A percentile compares a stretch with the other conserved stretches of the same genome.
Conservation (phyloP, 2,329 filamentous ascomycete species). For the Scedosporium minutisporum region DNA sequence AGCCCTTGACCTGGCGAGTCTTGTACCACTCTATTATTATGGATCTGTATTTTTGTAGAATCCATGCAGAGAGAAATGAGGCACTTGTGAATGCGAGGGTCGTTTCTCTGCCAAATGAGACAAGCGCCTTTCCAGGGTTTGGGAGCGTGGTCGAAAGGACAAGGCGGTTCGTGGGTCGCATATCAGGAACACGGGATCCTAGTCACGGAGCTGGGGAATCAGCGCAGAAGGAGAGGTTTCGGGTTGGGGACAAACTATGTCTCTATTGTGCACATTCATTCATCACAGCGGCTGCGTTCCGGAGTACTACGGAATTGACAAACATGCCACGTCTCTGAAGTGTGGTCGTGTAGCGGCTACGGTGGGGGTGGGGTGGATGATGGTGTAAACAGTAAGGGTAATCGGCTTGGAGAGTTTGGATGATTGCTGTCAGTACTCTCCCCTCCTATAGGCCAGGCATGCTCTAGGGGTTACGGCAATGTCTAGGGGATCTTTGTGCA, state of each 20-base stretch:
- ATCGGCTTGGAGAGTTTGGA: neutral
- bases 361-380: slow-evolving; percentile 2
- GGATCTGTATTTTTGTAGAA: slow-evolving; percentile 25
- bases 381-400: neutral
- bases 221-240: slow-evolving; percentile 17
- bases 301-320: slow-evolving; percentile 25
- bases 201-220: slow-evolving; percentile 13
- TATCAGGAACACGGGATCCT: slow-evolving; percentile 30
- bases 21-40: slow-evolving; percentile 19
- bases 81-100: slow-evolving; percentile 26
- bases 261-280: slow-evolving; percentile 24
- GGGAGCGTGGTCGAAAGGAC: slow-evolving; percentile 18
- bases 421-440: neutral
- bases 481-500: neutral
- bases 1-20: slow-evolving; percentile 19
- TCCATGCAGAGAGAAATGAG: slow-evolving; percentile 27
- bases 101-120: slow-evolving; percentile 24
- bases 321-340: slow-evolving; percentile 20
- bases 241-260: slow-evolving; percentile 22
- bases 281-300: slow-evolving; percentile 26
- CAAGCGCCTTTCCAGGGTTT: slow-evolving; percentile 19
- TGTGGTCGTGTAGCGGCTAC: slow-evolving; percentile 15
- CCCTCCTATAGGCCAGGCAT: neutral
- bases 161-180: slow-evolving; percentile 23
- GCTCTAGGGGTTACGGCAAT: neutral